A percentile compares a stretch with the other conserved stretches of the same genome.
Conservation (phyloP, 495 filamentous ascomycete species). For the Hypoxylon fragiforme region DNA sequence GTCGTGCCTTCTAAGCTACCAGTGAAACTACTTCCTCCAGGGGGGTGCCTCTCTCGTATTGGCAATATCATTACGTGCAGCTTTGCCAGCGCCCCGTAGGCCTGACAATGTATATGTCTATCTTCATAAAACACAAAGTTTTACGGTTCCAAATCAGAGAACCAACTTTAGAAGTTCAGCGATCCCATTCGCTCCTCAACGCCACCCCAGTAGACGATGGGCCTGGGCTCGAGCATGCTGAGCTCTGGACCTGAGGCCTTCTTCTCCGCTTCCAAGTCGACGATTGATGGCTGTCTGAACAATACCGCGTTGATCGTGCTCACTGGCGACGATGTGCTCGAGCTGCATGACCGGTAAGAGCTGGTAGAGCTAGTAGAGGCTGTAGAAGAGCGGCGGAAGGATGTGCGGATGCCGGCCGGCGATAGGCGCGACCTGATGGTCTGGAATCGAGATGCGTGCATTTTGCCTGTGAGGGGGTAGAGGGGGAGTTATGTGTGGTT, state of each 20-base stretch:
- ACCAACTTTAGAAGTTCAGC: constrained; percentile 33
- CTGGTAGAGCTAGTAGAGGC: constrained; percentile 46
- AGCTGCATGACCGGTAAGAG: constrained; percentile 45
- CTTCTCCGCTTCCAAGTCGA: constrained; percentile 53
- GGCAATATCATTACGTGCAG: constrained; percentile 20
- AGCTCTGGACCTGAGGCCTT: constrained; percentile 49
- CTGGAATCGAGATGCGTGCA: constrained; percentile 55
- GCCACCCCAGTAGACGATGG: constrained; percentile 58
- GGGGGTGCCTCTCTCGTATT: constrained; percentile 7
- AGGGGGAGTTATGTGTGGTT: no score
- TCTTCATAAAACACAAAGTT: no score
- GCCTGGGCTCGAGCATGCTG: constrained; percentile 57
- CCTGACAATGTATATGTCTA: no score
- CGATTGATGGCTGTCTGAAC: constrained; percentile 49
- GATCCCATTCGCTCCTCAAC: constrained; percentile 56
- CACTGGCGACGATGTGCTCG: constrained; percentile 45
- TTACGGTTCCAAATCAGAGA: no score
- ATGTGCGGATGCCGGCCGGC: constrained; percentile 49
- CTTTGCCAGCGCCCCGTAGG: constrained; percentile 6
- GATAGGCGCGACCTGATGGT: constrained; percentile 53
- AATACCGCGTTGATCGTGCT: constrained; percentile 57
- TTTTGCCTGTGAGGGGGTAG: constrained; percentile 30
- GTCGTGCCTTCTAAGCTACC: constrained; percentile 17
- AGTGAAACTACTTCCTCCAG: constrained; percentile 31
- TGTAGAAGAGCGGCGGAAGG: constrained; percentile 52